These are phyloP conservation scores for Fusarium longipes DNA, from an alignment of 2,329 filamentous ascomycete species.

Conservation along the genomic window DNA sequence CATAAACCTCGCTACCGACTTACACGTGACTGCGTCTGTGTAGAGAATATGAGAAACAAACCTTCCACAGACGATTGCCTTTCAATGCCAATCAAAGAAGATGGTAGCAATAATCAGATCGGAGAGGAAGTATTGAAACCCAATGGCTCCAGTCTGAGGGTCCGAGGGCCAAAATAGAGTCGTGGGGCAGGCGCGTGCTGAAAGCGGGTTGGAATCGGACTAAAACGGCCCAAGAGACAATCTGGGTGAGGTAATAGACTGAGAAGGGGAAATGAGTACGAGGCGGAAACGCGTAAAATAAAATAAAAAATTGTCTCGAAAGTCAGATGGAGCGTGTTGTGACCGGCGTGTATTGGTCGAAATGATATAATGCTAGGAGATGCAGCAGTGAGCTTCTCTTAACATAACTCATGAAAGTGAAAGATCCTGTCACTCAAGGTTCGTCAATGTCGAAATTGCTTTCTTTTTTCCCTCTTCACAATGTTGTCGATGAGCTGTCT, in stretches of 20 bases:
- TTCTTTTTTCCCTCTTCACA: constrained; percentile 14
- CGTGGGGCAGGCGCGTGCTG: constrained; percentile 37
- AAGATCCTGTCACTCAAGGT: constrained; percentile 14
- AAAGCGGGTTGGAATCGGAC: constrained; percentile 34
- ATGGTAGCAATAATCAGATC: constrained; percentile 17
- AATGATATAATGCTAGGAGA: background rate
- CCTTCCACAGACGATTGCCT: constrained; percentile 6
- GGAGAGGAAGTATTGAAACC: constrained; percentile 29
- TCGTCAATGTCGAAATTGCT: constrained; percentile 24
- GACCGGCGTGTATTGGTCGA: constrained; percentile 27
- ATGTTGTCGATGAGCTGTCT: constrained; percentile 39
- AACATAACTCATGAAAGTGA: constrained; percentile 8
- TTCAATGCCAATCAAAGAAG: constrained; percentile 24
- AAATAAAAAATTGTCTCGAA: constrained; percentile 14
- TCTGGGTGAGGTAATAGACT: constrained; percentile 26
- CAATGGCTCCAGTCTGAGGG: constrained; percentile 36
- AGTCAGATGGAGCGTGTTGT: constrained; percentile 10
- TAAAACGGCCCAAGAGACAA: constrained; percentile 23
- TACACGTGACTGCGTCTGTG: constrained; percentile 19
- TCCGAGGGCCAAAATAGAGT: constrained; percentile 40
- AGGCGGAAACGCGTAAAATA: constrained; percentile 26
- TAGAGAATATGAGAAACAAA: constrained; percentile 5
- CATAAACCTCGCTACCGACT: constrained; percentile 5
- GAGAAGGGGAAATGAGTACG: constrained; percentile 29
- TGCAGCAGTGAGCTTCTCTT: constrained; percentile 9